These are phyloP conservation scores for Verticillium zaregamsianum DNA, from an alignment of 2,329 filamentous ascomycete genomes.

Conservation along the genomic window DNA sequence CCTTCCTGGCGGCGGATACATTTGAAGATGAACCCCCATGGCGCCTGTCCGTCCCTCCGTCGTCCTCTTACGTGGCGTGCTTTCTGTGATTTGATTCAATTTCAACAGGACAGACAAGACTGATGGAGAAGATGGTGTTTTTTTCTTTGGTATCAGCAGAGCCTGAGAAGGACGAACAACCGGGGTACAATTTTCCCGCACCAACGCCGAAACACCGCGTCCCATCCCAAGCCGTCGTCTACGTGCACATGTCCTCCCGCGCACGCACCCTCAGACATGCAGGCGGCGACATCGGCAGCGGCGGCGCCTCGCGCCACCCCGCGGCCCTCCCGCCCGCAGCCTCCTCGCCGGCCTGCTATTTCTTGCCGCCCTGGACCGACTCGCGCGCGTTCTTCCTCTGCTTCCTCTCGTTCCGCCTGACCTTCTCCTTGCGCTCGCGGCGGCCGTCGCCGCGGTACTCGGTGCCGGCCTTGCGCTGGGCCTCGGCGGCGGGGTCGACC, in stretches of 20 bases:
- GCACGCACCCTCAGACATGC: not conserved
- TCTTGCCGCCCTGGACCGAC: constrained; percentile 3
- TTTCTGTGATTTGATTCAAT: too few relatives aligned
- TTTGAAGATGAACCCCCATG: not conserved
- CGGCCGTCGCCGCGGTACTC: constrained; percentile 59
- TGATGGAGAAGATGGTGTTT: not conserved
- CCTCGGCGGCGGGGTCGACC: constrained; percentile 74
- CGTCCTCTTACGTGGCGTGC: not conserved
- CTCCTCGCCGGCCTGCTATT: not conserved
- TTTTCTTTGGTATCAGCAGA: not conserved
- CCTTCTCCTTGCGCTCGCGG: constrained; percentile 62
- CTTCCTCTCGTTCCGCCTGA: constrained; percentile 66
- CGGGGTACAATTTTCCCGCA: not conserved
- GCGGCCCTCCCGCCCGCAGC: not conserved
- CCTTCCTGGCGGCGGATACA: not conserved
- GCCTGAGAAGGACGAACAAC: not conserved
- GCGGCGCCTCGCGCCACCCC: not conserved
- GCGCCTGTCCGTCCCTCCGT: not conserved
- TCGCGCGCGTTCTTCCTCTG: constrained; percentile 63
- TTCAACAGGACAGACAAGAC: not conserved
- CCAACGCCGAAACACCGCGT: not conserved
- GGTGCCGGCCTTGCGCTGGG: constrained; percentile 56
- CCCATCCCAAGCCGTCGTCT: not conserved
- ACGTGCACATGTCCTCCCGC: not conserved
- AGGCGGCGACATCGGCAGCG: not conserved